Conservation (phyloP, 129 eudicot genomes). For the Flaveria brownii region DNA sequence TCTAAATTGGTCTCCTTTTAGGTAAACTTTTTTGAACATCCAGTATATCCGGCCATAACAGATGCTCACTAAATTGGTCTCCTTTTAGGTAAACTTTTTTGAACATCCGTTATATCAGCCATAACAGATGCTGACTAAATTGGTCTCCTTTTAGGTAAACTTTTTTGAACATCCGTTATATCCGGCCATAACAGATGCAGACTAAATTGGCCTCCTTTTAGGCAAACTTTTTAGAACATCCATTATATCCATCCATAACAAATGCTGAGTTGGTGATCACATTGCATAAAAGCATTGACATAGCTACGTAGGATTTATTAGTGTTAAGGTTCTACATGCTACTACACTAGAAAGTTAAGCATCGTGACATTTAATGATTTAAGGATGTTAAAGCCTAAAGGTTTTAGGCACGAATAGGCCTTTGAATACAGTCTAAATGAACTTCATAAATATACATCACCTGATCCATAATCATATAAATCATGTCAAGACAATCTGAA, state of each 20-base stretch:
- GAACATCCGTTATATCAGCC: background rate
- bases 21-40: background rate
- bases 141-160: background rate
- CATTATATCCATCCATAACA: background rate
- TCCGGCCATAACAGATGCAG: too few relatives aligned
- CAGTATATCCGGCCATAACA: background rate
- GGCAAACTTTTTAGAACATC: background rate
- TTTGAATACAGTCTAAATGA: background rate
- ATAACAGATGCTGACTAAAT: too few relatives aligned
- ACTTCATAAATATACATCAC: background rate
- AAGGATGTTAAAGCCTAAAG: background rate
- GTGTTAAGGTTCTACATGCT: background rate
- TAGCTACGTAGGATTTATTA: background rate
- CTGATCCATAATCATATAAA: background rate
- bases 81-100: background rate
- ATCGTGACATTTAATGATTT: background rate
- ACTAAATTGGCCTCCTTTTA: too few relatives aligned
- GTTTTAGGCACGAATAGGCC: background rate
- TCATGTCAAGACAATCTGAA: background rate
- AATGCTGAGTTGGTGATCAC: constrained; percentile 8
- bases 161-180: background rate
- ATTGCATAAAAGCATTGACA: background rate
- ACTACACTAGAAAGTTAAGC: background rate
- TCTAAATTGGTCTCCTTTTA: too few relatives aligned
- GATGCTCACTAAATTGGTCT: too few relatives aligned